Percentiles rank a stretch among this genome's conserved stretches.
Evolutionary conservation across 805 yeast species (phyloP).

Genomic region (Lipomyces japonicus): DNA sequence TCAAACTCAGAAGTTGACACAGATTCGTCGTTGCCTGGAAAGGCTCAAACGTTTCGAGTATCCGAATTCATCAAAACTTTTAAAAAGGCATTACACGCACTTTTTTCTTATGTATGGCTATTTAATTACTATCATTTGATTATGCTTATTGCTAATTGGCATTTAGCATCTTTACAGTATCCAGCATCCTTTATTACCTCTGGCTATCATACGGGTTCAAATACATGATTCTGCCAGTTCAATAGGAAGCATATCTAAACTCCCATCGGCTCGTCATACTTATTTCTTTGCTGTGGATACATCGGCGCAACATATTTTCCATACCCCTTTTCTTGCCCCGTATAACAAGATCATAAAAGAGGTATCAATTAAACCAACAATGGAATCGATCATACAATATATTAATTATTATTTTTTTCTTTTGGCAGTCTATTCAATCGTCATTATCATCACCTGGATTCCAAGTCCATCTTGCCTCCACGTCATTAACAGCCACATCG

Average conservation of each 20-base stretch:
- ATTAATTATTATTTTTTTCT: not conserved
- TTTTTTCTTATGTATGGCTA: constrained; percentile 12
- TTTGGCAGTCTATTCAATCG: constrained; percentile 14
- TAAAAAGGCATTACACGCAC: constrained; percentile 7
- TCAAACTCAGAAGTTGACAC: not conserved
- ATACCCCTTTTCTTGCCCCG: constrained; percentile 20
- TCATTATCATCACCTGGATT: constrained; percentile 16
- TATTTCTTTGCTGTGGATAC: constrained; percentile 19
- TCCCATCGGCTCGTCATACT: constrained; percentile 5
- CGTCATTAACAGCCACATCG: constrained; percentile 19
- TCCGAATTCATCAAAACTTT: constrained; percentile 13
- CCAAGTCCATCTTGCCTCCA: constrained; percentile 10
- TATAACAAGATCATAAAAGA: constrained; percentile 13
- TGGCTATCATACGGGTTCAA: constrained; percentile 20
- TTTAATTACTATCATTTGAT: not conserved
- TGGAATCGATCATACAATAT: not conserved
- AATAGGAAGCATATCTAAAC: not conserved
- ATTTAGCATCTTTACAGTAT: constrained; percentile 15
- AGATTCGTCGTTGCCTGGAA: not conserved
- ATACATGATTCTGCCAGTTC: constrained; percentile 9
- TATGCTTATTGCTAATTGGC: not conserved
- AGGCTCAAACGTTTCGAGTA: constrained; percentile 16
- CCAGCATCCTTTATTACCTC: constrained; percentile 21
- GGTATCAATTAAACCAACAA: constrained; percentile 9
- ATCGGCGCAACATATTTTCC: constrained; percentile 15